Conservation (phyloP, 2,329 filamentous ascomycete genomes). For the Trichoderma guizhouense region DNA sequence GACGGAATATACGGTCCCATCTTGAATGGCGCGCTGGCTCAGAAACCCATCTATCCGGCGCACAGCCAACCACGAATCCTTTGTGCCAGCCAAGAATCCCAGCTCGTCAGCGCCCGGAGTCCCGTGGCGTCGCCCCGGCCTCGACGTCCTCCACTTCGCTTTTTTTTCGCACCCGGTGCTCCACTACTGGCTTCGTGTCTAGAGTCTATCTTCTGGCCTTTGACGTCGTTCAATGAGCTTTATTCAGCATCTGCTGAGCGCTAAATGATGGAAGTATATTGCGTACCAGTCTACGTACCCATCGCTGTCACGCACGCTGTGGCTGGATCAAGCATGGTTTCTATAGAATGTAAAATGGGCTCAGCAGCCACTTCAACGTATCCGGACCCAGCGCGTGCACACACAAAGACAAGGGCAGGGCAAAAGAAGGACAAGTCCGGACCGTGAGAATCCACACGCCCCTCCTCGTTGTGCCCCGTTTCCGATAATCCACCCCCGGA, state of each 20-base stretch:
- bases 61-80: neutral
- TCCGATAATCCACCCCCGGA: slow-evolving; percentile 20
- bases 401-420: slow-evolving; percentile 1
- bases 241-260: neutral
- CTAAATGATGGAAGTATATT: neutral
- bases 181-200: neutral
- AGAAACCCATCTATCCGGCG: neutral
- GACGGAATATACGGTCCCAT: neutral
- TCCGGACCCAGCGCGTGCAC: neutral
- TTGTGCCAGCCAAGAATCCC: neutral
- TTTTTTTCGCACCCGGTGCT: slow-evolving; percentile 11
- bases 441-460: slow-evolving; percentile 16
- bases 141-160: slow-evolving; percentile 4
- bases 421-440: slow-evolving; percentile 1
- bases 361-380: neutral
- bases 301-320: neutral
- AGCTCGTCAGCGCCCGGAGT: slow-evolving; percentile 16
- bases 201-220: neutral
- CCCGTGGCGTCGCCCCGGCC: slow-evolving; percentile 17
- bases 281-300: neutral
- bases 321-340: neutral
- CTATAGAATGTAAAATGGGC: neutral
- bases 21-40: neutral
- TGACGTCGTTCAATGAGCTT: neutral
- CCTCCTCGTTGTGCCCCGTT: slow-evolving; percentile 13